Evolutionary conservation across 768 basidiomycete species (phyloP).

Genomic region (Xerocomus potaroensis): DNA sequence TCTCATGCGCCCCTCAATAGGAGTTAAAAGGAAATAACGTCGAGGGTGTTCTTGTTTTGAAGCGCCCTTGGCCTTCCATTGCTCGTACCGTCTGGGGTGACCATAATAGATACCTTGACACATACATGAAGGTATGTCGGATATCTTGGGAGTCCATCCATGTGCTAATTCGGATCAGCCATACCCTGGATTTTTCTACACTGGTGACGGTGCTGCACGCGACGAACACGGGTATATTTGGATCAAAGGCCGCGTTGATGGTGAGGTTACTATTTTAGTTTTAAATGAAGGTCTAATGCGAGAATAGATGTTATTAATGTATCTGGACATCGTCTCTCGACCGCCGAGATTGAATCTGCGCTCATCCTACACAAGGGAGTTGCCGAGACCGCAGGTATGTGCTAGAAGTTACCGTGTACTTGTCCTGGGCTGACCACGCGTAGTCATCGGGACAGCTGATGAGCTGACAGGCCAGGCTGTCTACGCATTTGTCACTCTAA

Average conservation of each 20-base stretch:
- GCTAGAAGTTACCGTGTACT: neutral
- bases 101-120: conserved; percentile 80
- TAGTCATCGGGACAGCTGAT: conserved; percentile 79
- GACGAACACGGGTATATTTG: conserved; percentile 97
- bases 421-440: conserved; percentile 5
- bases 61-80: conserved; percentile 91
- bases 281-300: neutral
- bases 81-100: conserved; percentile 91
- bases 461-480: conserved; percentile 93
- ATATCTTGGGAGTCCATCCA: conserved; percentile 22
- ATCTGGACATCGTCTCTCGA: conserved; percentile 93
- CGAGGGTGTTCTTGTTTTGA: conserved; percentile 87
- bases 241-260: conserved; percentile 97
- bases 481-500: conserved; percentile 90
- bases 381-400: conserved; percentile 81
- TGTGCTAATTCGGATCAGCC: conserved; percentile 47
- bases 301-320: conserved; percentile 90
- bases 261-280: conserved; percentile 37
- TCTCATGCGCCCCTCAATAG: conserved; percentile 23
- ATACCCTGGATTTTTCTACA: conserved; percentile 91
- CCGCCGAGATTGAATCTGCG: conserved; percentile 97
- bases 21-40: conserved; percentile 76
- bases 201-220: conserved; percentile 94
- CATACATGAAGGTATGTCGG: conserved; percentile 56
- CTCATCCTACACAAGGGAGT: conserved; percentile 93